Conservation (phyloP, 2,329 filamentous ascomycete genomes). For the Gaeumannomyces tritici region DNA sequence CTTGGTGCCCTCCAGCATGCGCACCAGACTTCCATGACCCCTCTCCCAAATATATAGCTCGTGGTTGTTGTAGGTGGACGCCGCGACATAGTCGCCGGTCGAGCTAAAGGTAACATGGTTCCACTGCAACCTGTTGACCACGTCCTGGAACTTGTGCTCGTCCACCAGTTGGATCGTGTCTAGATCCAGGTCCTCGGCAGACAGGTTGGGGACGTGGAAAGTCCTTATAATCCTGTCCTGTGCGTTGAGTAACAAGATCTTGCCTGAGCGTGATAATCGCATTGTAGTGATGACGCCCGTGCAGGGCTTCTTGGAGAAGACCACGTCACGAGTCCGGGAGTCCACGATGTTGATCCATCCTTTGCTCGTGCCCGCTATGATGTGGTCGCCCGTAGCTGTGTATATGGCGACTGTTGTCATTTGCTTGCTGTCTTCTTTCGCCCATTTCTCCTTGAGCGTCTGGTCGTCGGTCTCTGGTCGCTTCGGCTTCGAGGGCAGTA, state of each 20-base stretch:
- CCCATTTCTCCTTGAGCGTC: slow-evolving; percentile 68
- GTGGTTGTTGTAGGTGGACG: slow-evolving; percentile 96
- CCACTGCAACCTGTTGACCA: slow-evolving; percentile 91
- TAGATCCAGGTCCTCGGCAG: slow-evolving; percentile 59
- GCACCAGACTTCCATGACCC: slow-evolving; percentile 83
- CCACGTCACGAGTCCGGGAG: slow-evolving; percentile 66
- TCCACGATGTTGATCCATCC: slow-evolving; percentile 96
- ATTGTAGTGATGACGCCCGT: slow-evolving; percentile 81
- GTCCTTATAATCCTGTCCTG: slow-evolving; percentile 93
- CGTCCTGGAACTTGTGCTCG: slow-evolving; percentile 97
- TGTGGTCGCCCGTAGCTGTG: slow-evolving; percentile 74
- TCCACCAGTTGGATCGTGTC: slow-evolving; percentile 83
- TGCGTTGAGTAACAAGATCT: slow-evolving; percentile 83
- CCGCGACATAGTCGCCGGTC: slow-evolving; percentile 90
- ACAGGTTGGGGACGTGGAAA: slow-evolving; percentile 74
- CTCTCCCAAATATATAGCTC: slow-evolving; percentile 98
- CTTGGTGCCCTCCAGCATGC: slow-evolving; percentile 92
- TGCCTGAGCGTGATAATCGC: slow-evolving; percentile 73
- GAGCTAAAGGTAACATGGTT: slow-evolving; percentile 95
- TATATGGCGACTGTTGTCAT: slow-evolving; percentile 91
- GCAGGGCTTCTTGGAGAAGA: slow-evolving; percentile 84
- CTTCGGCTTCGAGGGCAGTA: slow-evolving; percentile 73
- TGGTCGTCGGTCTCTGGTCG: slow-evolving; percentile 64
- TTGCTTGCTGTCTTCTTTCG: slow-evolving; percentile 86
- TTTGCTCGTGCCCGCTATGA: slow-evolving; percentile 88